Conservation (phyloP, 1,139 yeast genomes). For the Candida mesenterica region DNA sequence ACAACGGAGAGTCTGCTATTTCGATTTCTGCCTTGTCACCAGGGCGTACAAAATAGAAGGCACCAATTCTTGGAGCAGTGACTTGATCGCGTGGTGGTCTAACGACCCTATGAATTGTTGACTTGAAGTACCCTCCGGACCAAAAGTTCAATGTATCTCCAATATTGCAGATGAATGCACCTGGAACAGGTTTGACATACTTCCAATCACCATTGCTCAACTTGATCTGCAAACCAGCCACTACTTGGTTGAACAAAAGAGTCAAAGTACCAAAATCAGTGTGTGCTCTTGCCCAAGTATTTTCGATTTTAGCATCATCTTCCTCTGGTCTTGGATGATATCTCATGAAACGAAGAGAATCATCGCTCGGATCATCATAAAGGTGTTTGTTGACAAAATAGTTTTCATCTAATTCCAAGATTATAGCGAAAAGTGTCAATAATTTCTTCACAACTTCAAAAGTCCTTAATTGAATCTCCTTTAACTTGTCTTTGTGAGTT, state of each 20-base stretch:
- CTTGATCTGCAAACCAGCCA: slow-evolving; percentile 30
- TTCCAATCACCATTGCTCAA: slow-evolving; percentile 26
- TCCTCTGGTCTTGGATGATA: slow-evolving; percentile 26
- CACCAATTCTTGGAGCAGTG: slow-evolving; percentile 28
- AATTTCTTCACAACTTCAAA: slow-evolving; percentile 26
- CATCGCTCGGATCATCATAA: slow-evolving; percentile 33
- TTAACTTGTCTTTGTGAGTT: slow-evolving; percentile 20
- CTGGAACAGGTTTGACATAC: slow-evolving; percentile 28
- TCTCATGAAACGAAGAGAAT: slow-evolving; percentile 32
- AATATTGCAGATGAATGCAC: slow-evolving; percentile 31
- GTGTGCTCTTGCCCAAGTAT: slow-evolving; percentile 31
- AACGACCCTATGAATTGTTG: slow-evolving; percentile 32
- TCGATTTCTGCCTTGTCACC: slow-evolving; percentile 28
- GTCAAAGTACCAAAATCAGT: slow-evolving; percentile 33
- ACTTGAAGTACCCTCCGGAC: slow-evolving; percentile 33
- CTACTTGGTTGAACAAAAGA: slow-evolving; percentile 28
- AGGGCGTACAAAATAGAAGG: slow-evolving; percentile 35
- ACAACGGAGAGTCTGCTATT: slow-evolving; percentile 31
- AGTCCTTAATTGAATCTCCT: slow-evolving; percentile 21
- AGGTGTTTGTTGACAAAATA: slow-evolving; percentile 28
- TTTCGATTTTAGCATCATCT: slow-evolving; percentile 28
- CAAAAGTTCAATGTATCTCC: slow-evolving; percentile 33
- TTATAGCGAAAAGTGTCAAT: slow-evolving; percentile 29
- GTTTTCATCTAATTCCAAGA: slow-evolving; percentile 31
- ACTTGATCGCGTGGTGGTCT: slow-evolving; percentile 33